A percentile compares a stretch with the other conserved stretches of the same genome.
These are phyloP conservation scores for Syzygium oleosum DNA, from an alignment of 345 rosid species.

Conservation along the genomic window DNA sequence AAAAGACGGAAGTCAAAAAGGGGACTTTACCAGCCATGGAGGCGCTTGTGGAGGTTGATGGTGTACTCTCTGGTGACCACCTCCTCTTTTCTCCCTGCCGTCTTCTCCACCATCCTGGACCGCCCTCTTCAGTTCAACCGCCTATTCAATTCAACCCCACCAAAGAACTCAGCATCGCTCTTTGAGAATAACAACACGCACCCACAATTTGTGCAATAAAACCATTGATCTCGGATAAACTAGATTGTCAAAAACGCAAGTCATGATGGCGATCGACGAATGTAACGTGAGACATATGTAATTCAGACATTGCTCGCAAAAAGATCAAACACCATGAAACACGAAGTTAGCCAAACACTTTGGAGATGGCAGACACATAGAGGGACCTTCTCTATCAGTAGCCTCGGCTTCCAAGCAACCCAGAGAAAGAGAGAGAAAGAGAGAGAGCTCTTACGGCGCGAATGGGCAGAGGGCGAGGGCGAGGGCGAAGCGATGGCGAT, in stretches of 20 bases:
- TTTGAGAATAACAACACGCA: too few species aligned
- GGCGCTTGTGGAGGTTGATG: slow-evolving; percentile 34
- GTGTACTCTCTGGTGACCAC: slow-evolving; percentile 32
- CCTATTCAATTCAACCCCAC: neutral
- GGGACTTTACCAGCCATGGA: slow-evolving; percentile 20
- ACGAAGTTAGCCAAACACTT: fast-evolving
- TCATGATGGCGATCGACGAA: neutral
- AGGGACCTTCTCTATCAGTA: neutral
- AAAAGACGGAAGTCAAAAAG: neutral
- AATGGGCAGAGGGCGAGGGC: neutral
- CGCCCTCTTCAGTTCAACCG: neutral
- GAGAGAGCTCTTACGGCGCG: neutral
- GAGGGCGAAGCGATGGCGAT: neutral
- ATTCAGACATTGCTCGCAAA: neutral
- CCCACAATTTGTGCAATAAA: too few species aligned
- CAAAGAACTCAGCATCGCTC: neutral
- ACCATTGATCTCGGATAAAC: neutral
- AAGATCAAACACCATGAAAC: neutral
- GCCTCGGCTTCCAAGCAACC: neutral
- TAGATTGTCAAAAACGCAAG: neutral
- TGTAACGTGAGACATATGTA: too few species aligned
- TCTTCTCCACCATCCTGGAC: slow-evolving; percentile 16
- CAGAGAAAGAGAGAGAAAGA: neutral
- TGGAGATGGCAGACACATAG: fast-evolving
- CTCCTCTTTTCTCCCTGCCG: slow-evolving; percentile 28